Percentiles rank a stretch among this genome's conserved stretches.
Conservation (phyloP, 495 filamentous ascomycete species). For the Daldinia caldariorum region DNA sequence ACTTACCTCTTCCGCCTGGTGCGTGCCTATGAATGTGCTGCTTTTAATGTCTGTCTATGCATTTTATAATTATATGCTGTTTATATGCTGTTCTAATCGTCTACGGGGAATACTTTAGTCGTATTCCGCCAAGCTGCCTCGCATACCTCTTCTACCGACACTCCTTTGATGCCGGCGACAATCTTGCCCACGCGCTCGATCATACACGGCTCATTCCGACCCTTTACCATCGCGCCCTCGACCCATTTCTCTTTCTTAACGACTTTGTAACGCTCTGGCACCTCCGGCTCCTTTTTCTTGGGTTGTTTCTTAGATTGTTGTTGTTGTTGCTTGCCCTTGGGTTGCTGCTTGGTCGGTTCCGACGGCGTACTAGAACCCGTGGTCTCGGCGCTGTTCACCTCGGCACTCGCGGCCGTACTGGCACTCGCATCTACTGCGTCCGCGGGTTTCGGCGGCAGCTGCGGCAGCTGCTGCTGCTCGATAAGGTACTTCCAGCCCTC, state of each 20-base stretch:
- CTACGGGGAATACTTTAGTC: conserved; percentile 79
- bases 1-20: neutral
- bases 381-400: conserved; percentile 2
- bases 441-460: conserved; percentile 18
- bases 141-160: conserved; percentile 80
- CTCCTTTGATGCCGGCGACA: conserved; percentile 83
- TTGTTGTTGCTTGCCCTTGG: conserved; percentile 43
- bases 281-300: conserved; percentile 57
- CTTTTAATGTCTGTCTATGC: too few species aligned
- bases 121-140: conserved; percentile 91
- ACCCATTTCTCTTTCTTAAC: conserved; percentile 96
- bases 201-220: conserved; percentile 87
- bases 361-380: neutral
- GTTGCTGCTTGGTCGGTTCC: conserved; percentile 17
- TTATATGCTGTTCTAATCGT: conserved; percentile 53
- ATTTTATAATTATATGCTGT: neutral
- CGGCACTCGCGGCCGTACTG: conserved; percentile 11
- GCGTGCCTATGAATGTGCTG: too few species aligned
- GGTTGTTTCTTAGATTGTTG: conserved; percentile 51
- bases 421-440: neutral
- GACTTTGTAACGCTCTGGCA: conserved; percentile 58
- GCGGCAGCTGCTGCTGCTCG: conserved; percentile 16
- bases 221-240: conserved; percentile 84
- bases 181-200: conserved; percentile 87
- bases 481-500: conserved; percentile 67